These are phyloP conservation scores for Panicum virgatum DNA, from an alignment of 202 grass and related monocot species.

Conservation along the genomic window DNA sequence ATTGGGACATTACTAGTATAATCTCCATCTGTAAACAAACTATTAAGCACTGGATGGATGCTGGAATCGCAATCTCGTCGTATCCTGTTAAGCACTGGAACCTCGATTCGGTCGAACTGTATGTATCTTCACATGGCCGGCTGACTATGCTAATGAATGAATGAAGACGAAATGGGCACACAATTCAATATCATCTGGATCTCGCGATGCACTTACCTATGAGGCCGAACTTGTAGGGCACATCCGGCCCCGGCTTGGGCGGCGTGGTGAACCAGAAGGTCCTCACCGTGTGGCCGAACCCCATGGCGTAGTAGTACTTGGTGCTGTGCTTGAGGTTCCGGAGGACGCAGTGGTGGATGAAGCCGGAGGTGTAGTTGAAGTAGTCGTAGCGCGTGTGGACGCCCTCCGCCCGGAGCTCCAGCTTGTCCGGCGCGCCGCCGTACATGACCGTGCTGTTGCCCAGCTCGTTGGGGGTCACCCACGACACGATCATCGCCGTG, in stretches of 20 bases:
- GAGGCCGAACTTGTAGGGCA: conserved; percentile 72
- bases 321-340: conserved; percentile 48
- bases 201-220: conserved; percentile 48
- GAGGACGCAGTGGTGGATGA: conserved; percentile 80
- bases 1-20: not conserved
- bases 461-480: conserved; percentile 54
- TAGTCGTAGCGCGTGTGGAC: conserved; percentile 59
- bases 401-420: conserved; percentile 39
- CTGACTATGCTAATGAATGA: too few relatives aligned
- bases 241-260: conserved; percentile 67
- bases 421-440: conserved; percentile 42
- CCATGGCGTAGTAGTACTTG: conserved; percentile 80
- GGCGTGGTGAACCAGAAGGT: conserved; percentile 77
- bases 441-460: conserved; percentile 55
- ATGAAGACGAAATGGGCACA: not conserved
- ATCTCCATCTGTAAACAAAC: not conserved
- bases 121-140: not conserved
- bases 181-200: too few relatives aligned
- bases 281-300: conserved; percentile 58
- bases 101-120: not conserved
- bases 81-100: not conserved
- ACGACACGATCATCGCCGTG: conserved; percentile 57
- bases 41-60: not conserved
- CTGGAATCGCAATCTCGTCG: not conserved
- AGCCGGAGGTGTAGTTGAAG: conserved; percentile 93